phyloP scores from a whole-genome alignment of 2,329 filamentous ascomycete genomes.

The Colletotrichum tamarilloi region DNA sequence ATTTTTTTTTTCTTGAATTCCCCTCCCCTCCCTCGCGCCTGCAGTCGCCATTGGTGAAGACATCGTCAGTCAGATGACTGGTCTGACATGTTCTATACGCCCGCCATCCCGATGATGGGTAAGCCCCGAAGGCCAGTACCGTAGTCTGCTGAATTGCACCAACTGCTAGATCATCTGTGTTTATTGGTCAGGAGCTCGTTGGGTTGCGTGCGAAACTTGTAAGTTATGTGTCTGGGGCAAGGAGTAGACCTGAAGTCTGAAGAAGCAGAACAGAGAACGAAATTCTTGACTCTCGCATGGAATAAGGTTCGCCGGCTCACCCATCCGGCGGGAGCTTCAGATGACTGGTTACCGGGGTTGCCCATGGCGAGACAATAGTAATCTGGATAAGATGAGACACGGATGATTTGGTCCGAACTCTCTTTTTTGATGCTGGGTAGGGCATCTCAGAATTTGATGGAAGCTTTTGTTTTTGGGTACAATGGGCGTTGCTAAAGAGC shows the following conservation, averaged over 20 bases:
- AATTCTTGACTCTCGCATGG: no score
- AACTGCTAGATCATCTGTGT: not conserved
- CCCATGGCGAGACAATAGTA: not conserved
- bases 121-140: not conserved
- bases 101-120: constrained; percentile 1
- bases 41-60: not conserved
- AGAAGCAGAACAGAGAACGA: not conserved
- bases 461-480: not conserved
- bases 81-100: not conserved
- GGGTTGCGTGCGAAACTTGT: not conserved
- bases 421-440: not conserved
- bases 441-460: not conserved
- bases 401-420: not conserved
- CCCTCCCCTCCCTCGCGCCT: not conserved
- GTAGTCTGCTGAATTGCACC: not conserved
- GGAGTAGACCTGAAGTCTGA: not conserved
- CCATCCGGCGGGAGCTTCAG: not conserved
- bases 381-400: not conserved
- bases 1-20: not conserved
- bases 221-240: not conserved
- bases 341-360: not conserved
- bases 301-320: not conserved
- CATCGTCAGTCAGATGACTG: constrained; percentile 14
- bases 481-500: no score
- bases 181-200: no score